These are phyloP conservation scores for Prunus fruticosa DNA, from an alignment of 306 rosid genomes.

Conservation along the genomic window DNA sequence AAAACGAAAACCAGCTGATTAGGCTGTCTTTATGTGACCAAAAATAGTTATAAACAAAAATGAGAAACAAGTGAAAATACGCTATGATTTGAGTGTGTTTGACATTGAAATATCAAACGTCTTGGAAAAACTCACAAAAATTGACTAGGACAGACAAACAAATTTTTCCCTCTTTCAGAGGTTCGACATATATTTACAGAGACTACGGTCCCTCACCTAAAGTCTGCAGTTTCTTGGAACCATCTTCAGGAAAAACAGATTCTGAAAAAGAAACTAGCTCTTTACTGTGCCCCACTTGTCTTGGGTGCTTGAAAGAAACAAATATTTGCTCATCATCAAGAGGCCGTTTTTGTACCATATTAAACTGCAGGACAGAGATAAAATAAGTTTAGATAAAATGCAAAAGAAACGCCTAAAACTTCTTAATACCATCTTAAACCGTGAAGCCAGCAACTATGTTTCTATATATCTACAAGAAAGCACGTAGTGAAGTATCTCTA, in stretches of 20 bases:
- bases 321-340: slow-evolving; percentile 63
- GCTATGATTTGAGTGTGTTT: background rate
- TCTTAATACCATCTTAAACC: background rate
- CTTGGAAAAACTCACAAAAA: background rate
- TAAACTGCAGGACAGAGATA: slow-evolving; percentile 39
- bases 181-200: background rate
- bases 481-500: background rate
- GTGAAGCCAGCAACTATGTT: background rate
- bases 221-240: slow-evolving; percentile 29
- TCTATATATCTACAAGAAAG: background rate
- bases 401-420: background rate
- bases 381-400: background rate
- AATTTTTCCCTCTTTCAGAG: background rate
- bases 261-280: slow-evolving; percentile 66
- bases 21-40: background rate
- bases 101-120: background rate
- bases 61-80: background rate
- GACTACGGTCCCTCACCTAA: slow-evolving; percentile 55
- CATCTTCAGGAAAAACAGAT: slow-evolving; percentile 53
- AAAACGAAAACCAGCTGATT: background rate
- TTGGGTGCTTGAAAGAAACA: slow-evolving; percentile 64
- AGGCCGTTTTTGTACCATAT: slow-evolving; percentile 87
- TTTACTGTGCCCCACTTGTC: slow-evolving; percentile 49
- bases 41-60: background rate
- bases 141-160: background rate